These are phyloP conservation scores for Vicia villosa DNA, from an alignment of 306 rosid species.

Conservation along the genomic window DNA sequence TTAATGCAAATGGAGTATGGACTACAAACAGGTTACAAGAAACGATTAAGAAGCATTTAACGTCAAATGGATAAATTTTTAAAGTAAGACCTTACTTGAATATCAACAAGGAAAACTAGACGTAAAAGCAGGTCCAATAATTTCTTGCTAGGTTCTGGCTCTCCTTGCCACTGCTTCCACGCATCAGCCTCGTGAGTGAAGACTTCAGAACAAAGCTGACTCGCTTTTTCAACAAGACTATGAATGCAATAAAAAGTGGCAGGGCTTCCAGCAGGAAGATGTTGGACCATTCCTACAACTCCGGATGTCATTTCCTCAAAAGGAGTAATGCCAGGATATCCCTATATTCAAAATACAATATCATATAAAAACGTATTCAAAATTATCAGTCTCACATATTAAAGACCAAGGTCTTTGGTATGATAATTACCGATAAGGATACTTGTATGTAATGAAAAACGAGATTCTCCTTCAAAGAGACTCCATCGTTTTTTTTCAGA, in stretches of 20 bases:
- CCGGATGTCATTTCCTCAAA: slow-evolving; percentile 97
- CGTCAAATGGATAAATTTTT: too few relatives aligned
- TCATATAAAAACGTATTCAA: slow-evolving; percentile 13
- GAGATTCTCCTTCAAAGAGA: slow-evolving; percentile 81
- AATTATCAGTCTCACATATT: slow-evolving; percentile 17
- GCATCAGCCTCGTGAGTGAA: slow-evolving; percentile 51
- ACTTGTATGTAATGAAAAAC: slow-evolving; percentile 79
- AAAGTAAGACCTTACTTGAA: slow-evolving; percentile 82
- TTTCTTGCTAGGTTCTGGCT: slow-evolving; percentile 82
- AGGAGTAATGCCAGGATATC: slow-evolving; percentile 85
- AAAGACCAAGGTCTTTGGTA: slow-evolving; percentile 19
- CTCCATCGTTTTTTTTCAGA: slow-evolving; percentile 47
- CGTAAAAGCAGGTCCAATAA: slow-evolving; percentile 78
- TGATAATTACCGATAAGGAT: slow-evolving; percentile 65
- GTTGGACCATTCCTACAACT: slow-evolving; percentile 70
- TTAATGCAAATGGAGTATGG: slow-evolving; percentile 32
- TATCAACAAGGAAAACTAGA: slow-evolving; percentile 76
- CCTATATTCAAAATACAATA: slow-evolving; percentile 53
- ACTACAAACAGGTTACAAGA: too few relatives aligned
- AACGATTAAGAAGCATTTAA: too few relatives aligned
- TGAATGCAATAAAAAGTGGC: slow-evolving; percentile 76
- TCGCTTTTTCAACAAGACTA: slow-evolving; percentile 67
- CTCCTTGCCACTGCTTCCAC: slow-evolving; percentile 83
- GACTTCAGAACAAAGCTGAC: slow-evolving; percentile 57
- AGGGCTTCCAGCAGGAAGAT: slow-evolving; percentile 96